These are phyloP conservation scores for Neckera pumila DNA, from an alignment of 225 moss, liverwort and hornwort genomes.

Conservation along the genomic window DNA sequence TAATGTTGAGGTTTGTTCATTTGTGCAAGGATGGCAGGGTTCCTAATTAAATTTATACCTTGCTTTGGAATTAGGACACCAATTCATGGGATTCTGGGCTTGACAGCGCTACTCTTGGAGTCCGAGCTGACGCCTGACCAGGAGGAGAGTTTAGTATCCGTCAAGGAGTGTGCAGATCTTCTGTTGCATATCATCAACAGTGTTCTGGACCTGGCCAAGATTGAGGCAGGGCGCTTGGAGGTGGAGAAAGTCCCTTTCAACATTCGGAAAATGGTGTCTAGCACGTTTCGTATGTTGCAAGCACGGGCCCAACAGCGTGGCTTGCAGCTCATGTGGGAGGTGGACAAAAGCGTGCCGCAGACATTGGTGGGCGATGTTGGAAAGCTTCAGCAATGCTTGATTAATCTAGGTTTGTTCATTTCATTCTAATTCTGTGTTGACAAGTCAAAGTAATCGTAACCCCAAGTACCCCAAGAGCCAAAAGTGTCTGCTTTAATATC, in stretches of 20 bases:
- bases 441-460: neutral
- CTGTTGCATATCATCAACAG: conserved; percentile 92
- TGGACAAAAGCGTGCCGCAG: conserved; percentile 59
- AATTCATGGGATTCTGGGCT: conserved; percentile 85
- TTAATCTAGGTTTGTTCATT: conserved; percentile 56
- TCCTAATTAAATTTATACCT: neutral
- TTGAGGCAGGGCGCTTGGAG: conserved; percentile 87
- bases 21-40: neutral
- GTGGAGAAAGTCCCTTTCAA: conserved; percentile 73
- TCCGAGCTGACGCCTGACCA: conserved; percentile 68
- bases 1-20: neutral
- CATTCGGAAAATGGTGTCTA: conserved; percentile 62
- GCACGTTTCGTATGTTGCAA: conserved; percentile 84
- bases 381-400: conserved; percentile 80
- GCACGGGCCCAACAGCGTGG: conserved; percentile 61
- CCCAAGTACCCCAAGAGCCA: neutral
- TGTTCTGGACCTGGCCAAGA: conserved; percentile 81
- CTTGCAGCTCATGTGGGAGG: conserved; percentile 60
- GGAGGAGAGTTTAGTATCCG: conserved; percentile 62
- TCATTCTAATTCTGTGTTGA: neutral
- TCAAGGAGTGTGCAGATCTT: conserved; percentile 86
- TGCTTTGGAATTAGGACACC: conserved; percentile 56
- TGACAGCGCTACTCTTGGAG: conserved; percentile 76
- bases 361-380: conserved; percentile 65
- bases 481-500: neutral